phyloP scores from a whole-genome alignment of 2,329 filamentous ascomycete species.

The Penicillium sp. region DNA sequence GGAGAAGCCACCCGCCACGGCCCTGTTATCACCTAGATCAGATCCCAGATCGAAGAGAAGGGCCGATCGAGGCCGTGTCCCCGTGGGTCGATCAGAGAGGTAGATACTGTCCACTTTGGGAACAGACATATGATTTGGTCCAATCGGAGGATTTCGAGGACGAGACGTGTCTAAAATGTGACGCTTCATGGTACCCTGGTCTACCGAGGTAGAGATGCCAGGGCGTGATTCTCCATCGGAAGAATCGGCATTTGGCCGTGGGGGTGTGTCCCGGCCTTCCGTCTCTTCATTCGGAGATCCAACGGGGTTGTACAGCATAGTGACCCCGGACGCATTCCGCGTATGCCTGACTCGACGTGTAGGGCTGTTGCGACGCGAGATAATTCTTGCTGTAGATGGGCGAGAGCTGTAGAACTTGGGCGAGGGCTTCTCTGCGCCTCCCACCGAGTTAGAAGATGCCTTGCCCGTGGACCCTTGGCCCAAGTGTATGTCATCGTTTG shows the following conservation, averaged over 20 bases:
- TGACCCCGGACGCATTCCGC: constrained; percentile 75
- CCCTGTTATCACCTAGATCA: constrained; percentile 64
- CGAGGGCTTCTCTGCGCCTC: constrained; percentile 26
- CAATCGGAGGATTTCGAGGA: constrained; percentile 57
- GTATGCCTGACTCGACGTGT: constrained; percentile 53
- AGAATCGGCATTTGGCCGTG: constrained; percentile 25
- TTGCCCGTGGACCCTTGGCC: constrained; percentile 20
- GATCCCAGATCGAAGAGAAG: constrained; percentile 72
- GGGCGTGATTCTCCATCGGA: constrained; percentile 38
- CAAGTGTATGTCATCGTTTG: constrained; percentile 23
- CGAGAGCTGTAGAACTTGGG: constrained; percentile 39
- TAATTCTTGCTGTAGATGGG: constrained; percentile 44
- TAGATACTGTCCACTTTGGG: constrained; percentile 57
- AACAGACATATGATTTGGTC: constrained; percentile 55
- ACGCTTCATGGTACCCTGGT: constrained; percentile 47
- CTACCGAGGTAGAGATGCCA: constrained; percentile 34
- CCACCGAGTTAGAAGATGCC: constrained; percentile 7
- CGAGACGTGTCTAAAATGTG: constrained; percentile 38
- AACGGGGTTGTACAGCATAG: constrained; percentile 77
- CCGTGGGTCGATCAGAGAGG: constrained; percentile 40
- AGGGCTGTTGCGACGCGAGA: constrained; percentile 37
- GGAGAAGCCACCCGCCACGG: constrained; percentile 60
- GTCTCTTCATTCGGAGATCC: constrained; percentile 40
- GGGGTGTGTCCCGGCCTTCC: constrained; percentile 23
- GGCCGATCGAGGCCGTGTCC: constrained; percentile 54